These are phyloP conservation scores for Stemphylium lycopersici DNA, from an alignment of 2,329 filamentous ascomycete genomes.

Conservation along the genomic window DNA sequence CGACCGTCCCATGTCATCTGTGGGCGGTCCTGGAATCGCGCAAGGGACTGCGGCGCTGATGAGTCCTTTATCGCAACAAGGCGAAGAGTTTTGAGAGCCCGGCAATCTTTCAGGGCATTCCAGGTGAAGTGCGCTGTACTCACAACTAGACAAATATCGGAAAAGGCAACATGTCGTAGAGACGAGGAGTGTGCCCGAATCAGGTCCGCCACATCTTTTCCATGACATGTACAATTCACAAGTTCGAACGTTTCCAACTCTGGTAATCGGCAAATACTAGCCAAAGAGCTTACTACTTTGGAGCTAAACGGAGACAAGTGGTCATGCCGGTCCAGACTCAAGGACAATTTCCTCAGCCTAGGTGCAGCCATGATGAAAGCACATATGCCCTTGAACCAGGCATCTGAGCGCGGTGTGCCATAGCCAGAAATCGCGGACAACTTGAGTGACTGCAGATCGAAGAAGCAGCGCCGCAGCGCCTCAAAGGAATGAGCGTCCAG, in stretches of 20 bases:
- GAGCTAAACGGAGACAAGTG: constrained; percentile 19
- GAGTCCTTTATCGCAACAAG: constrained; percentile 12
- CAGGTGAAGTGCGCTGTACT: constrained; percentile 26
- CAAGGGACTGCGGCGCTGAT: neutral
- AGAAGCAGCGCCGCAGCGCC: constrained; percentile 21
- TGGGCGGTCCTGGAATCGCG: neutral
- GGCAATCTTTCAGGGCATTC: constrained; percentile 10
- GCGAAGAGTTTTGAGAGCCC: constrained; percentile 8
- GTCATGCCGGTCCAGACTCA: constrained; percentile 26
- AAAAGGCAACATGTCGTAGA: constrained; percentile 18
- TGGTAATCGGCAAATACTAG: constrained; percentile 15
- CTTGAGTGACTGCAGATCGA: constrained; percentile 20
- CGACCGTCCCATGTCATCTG: constrained; percentile 12
- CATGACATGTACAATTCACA: constrained; percentile 22
- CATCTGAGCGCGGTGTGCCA: constrained; percentile 18
- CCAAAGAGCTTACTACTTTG: constrained; percentile 24
- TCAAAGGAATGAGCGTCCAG: constrained; percentile 15
- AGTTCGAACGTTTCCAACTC: constrained; percentile 23
- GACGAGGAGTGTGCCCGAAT: constrained; percentile 21
- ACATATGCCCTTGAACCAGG: constrained; percentile 30
- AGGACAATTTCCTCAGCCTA: constrained; percentile 21
- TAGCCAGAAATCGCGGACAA: constrained; percentile 26
- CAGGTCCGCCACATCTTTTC: constrained; percentile 22
- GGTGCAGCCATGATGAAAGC: constrained; percentile 29
- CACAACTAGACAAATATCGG: constrained; percentile 16